phyloP scores from a whole-genome alignment of 106 monocot genomes.

The Dendrobium huoshanense region DNA sequence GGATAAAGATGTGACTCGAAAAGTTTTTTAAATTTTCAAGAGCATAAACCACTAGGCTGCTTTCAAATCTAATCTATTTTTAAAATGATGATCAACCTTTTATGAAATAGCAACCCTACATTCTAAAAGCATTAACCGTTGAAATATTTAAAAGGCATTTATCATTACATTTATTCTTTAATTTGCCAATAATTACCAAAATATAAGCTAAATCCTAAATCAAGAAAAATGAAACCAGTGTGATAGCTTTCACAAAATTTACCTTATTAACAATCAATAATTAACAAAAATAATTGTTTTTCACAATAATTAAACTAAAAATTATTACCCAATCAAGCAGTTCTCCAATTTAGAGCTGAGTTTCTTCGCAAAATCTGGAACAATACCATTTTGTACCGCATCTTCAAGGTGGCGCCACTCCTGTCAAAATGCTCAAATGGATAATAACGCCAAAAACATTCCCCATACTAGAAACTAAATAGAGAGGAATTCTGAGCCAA shows the following conservation, averaged over 20 bases:
- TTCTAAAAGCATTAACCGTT: neutral
- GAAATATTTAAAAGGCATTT: neutral
- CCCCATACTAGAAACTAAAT: neutral
- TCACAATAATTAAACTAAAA: neutral
- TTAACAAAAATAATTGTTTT: neutral
- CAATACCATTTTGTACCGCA: constrained; percentile 49
- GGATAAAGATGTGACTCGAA: neutral
- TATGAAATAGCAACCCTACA: too few relatives aligned
- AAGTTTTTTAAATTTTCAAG: neutral
- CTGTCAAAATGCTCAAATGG: constrained; percentile 28
- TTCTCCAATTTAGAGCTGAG: constrained; percentile 58
- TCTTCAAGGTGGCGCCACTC: constrained; percentile 78
- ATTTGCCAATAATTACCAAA: neutral
- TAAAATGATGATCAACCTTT: too few relatives aligned
- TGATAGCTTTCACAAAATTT: neutral
- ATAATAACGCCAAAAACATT: neutral
- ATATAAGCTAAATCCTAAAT: neutral
- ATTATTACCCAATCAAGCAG: constrained; percentile 65
- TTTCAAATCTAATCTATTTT: neutral
- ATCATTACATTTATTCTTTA: neutral
- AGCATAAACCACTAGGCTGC: neutral
- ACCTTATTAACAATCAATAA: neutral
- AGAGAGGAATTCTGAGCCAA: neutral
- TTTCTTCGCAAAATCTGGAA: constrained; percentile 79
- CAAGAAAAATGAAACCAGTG: neutral